Evolutionary conservation across 1,139 yeast species (phyloP), one percentile per base, ranked within the genome.

Genomic region (Fermentozyma sake): DNA sequence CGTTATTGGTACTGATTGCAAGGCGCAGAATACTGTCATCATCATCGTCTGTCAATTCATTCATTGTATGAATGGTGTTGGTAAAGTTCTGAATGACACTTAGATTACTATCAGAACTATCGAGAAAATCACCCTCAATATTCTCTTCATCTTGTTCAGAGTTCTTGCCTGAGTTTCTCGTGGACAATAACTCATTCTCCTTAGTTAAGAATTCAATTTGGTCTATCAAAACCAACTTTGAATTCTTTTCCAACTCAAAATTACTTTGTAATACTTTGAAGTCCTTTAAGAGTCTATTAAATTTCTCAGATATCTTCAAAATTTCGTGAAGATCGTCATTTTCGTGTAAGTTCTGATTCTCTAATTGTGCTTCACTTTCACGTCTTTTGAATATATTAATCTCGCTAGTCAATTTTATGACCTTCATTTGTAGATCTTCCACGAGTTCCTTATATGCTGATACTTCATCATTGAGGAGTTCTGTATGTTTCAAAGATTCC

Each of bases 211-310:
- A 55, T 42, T 74, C 80, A 23, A 74, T 58, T 50, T 74, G 78
- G 40, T 72, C 78, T 33, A 74, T 70, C 29, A 74, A 62, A 22
- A 69, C 58, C 35, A 70, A 50, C 38, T 72, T 73, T 31, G 72
- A 68, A 37, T 68, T 73, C 35, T 63, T 61, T 43, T 70, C 74
- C 18, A 74, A 51, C 48, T 56, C 72, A 41, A 41, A 69, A 44
- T 61, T 62, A 44, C 61, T 64, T 48, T 53, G 61, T 30, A 55
- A 60, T 12, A 57, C 58, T 44, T 44, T 62, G 51, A 41, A 68
- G 46, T 56, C 67, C 38, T 51, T 63, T 23, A 54, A 33, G 20
- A 67, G 42, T 29, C 55, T 50, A 29, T 52, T 46, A 43, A 58
- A 61, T 36, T 53, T 58, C 7, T 46, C 48, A 16, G 48, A 35